Evolutionary conservation across 495 filamentous ascomycete genomes (phyloP).

Genomic region (Xanthoparmelia taractica): DNA sequence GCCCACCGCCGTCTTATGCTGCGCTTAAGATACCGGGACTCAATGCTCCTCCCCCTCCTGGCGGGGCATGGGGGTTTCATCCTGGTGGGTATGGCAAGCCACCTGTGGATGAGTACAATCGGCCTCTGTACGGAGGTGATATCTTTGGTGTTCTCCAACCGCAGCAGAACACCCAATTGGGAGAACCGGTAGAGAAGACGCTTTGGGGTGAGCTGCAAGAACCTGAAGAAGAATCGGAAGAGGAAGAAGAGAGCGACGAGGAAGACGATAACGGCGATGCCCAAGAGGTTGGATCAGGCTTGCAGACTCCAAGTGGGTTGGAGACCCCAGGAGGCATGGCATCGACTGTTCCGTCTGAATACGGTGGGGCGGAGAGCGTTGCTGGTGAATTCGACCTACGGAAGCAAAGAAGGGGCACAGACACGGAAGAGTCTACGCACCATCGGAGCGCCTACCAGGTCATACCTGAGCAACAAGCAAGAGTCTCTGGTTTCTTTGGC

Average conservation of each 20-base stretch:
- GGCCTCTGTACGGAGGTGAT: conserved; percentile 86
- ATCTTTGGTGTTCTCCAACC: conserved; percentile 79
- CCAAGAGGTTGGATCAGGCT: conserved; percentile 49
- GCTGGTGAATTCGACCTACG: conserved; percentile 86
- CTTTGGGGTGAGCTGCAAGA: conserved; percentile 93
- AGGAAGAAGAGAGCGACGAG: conserved; percentile 71
- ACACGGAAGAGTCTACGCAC: conserved; percentile 73
- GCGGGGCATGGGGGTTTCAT: conserved; percentile 91
- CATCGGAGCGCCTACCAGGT: conserved; percentile 80
- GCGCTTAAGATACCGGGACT: conserved; percentile 87
- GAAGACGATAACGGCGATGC: conserved; percentile 48
- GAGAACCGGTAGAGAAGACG: conserved; percentile 78
- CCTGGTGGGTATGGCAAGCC: conserved; percentile 95
- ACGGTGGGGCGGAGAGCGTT: conserved; percentile 62
- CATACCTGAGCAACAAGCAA: conserved; percentile 75
- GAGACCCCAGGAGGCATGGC: conserved; percentile 77
- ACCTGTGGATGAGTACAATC: conserved; percentile 83
- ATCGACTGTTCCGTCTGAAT: conserved; percentile 71
- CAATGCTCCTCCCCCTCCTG: conserved; percentile 90
- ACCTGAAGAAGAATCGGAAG: conserved; percentile 72
- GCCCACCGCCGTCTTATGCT: conserved; percentile 88
- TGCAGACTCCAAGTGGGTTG: conserved; percentile 66
- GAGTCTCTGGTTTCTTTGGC: conserved; percentile 88
- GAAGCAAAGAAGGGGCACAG: conserved; percentile 75
- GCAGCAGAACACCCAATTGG: conserved; percentile 50